Evolutionary conservation across 2,329 filamentous ascomycete species (phyloP).

Genomic region (Colletotrichum eremochloae): DNA sequence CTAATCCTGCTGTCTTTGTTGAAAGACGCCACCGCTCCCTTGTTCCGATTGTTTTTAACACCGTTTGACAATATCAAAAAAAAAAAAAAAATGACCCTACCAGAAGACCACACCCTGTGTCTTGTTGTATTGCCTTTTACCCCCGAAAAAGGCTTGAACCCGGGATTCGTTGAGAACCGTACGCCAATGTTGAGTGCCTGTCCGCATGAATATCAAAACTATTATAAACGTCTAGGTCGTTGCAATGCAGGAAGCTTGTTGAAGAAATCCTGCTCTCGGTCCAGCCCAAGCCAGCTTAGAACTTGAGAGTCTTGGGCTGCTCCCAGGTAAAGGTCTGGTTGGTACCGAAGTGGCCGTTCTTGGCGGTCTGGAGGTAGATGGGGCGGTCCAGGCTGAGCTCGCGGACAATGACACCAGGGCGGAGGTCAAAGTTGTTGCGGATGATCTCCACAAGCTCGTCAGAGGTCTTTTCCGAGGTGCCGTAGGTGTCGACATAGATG

Average conservation of each 20-base stretch:
- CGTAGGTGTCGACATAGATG: constrained; percentile 97
- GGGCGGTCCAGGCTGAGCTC: constrained; percentile 95
- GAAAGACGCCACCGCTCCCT: constrained; percentile 58
- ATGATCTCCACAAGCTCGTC: constrained; percentile 97
- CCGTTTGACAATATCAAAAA: constrained; percentile 35
- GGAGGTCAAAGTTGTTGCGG: constrained; percentile 95
- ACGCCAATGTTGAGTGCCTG: constrained; percentile 43
- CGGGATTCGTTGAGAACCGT: constrained; percentile 45
- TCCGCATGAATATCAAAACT: constrained; percentile 42
- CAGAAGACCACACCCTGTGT: constrained; percentile 31
- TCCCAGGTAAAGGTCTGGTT: constrained; percentile 99
- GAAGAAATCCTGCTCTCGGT: constrained; percentile 42
- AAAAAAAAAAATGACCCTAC: constrained; percentile 34
- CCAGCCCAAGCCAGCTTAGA: constrained; percentile 68
- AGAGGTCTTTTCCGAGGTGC: constrained; percentile 89
- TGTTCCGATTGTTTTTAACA: constrained; percentile 41
- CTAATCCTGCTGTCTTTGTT: constrained; percentile 58
- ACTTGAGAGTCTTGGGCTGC: constrained; percentile 94
- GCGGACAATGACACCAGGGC: constrained; percentile 98
- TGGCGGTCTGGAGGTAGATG: constrained; percentile 98
- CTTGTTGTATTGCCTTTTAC: constrained; percentile 41
- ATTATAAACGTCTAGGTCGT: constrained; percentile 44
- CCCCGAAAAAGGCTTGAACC: constrained; percentile 41
- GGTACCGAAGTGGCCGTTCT: constrained; percentile 98
- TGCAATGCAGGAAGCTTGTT: constrained; percentile 44